Evolutionary conservation across 1,284 basidiomycete species (phyloP), one percentile per base, ranked within the genome.

Genomic region (Naganishia cerealis): DNA sequence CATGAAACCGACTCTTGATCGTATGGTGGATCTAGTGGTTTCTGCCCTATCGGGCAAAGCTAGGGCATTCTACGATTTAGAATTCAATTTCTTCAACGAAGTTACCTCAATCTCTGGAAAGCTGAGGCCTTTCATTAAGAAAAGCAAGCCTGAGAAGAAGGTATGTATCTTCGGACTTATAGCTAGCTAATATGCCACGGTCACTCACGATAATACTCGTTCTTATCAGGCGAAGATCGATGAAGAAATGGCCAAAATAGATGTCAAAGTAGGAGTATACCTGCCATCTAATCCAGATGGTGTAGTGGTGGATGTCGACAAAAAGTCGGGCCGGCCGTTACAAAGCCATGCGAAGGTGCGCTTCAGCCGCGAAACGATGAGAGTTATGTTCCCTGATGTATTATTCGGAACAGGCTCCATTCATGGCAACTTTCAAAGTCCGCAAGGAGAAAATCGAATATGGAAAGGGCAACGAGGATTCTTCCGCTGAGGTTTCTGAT

Each of bases 341-440:
- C 96, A 99, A 81, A 93, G 90, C 77, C 96, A 99, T 75, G 96
- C 96, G 8, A 99, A 99, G 85, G 92, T 91, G 40, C 21, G 39
- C n/a, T 29, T 15, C 40, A 26, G 21, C 18, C 36, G 63, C 21
- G 10, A 26, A 13, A 8, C 39, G 42, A 16, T 33, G 7, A 48
- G n/a, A 36, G 24, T 8, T 13, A 50, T 15, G 46, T 55, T 71
- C 36, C 67, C 50, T 39, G 57, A 67, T 24, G 29, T 57, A 29
- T 13, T 21, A 18, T 16, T 42, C 29, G 7, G 54, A 38, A 3
- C 70, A 94, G 92, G 94, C 96, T 5, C 96, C 96, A 0, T 99
- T 99, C 83, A 99, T 99, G 96, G 96, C 96, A 0, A 98, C 96
- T 0, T 99, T 99, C 85, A 96, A 95, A 84, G 96, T 99, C 24